Percentiles rank a stretch among this genome's conserved stretches.
Conservation (phyloP, 768 basidiomycete species). For the Postia placenta region DNA sequence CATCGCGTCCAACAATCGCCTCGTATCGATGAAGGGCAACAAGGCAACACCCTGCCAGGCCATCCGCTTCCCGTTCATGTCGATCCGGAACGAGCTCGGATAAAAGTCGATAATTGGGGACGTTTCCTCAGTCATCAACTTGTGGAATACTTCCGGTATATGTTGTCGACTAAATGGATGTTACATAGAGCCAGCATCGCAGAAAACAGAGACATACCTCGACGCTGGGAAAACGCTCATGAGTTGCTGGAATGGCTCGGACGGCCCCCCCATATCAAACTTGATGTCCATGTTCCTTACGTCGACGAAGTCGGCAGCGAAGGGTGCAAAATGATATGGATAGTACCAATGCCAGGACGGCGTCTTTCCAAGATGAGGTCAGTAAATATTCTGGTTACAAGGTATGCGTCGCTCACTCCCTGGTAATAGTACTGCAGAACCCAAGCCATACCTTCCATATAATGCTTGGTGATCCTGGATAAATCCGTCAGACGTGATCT, state of each 20-base stretch:
- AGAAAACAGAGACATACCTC: constrained; percentile 42
- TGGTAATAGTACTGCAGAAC: constrained; percentile 98
- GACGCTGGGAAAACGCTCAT: constrained; percentile 98
- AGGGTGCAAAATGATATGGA: constrained; percentile 97
- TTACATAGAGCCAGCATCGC: constrained; percentile 1
- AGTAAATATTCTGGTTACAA: constrained; percentile 8
- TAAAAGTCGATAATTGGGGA: constrained; percentile 98
- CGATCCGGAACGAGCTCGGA: constrained; percentile 85
- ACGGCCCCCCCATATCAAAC: constrained; percentile 80
- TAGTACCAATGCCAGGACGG: constrained; percentile 99
- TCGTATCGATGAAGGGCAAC: constrained; percentile 90
- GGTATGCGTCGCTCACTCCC: constrained; percentile 56
- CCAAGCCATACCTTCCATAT: constrained; percentile 94
- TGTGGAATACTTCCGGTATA: constrained; percentile 81
- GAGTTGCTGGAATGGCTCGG: constrained; percentile 95
- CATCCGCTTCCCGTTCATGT: constrained; percentile 99
- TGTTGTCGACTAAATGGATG: constrained; percentile 61
- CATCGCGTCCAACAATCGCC: constrained; percentile 82
- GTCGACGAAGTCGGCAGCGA: constrained; percentile 89
- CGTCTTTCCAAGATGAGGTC: constrained; percentile 40
- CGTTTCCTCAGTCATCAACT: constrained; percentile 77
- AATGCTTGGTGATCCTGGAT: constrained; percentile 71
- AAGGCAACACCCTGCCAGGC: constrained; percentile 98
- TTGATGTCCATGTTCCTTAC: constrained; percentile 71
- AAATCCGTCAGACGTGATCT: neutral